Percentiles rank a stretch among this genome's conserved stretches.
Evolutionary conservation across 2,329 filamentous ascomycete genomes (phyloP).

Genomic region (Paecilomyces fulvus): DNA sequence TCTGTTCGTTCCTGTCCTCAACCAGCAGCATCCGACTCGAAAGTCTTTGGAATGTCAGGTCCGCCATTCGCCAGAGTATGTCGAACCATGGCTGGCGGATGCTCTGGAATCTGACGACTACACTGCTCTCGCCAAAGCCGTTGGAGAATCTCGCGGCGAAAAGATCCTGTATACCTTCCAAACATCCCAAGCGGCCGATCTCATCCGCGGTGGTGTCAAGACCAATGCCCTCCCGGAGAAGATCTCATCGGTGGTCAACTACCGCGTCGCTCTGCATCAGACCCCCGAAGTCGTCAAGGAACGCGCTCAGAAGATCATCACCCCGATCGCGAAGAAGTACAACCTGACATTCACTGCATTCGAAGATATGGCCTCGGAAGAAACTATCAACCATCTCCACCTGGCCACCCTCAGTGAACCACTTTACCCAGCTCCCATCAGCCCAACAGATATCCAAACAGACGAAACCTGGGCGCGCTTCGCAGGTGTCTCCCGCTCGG

Average conservation of each 20-base stretch:
- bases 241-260: conserved; percentile 46
- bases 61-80: conserved; percentile 43
- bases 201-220: conserved; percentile 49
- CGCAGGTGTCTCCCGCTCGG: conserved; percentile 30
- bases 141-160: conserved; percentile 31
- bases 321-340: conserved; percentile 41
- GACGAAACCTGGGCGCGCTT: conserved; percentile 29
- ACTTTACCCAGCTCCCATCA: conserved; percentile 24
- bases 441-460: conserved; percentile 21
- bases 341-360: conserved; percentile 43
- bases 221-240: conserved; percentile 52
- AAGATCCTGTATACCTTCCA: conserved; percentile 47
- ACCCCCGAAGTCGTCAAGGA: conserved; percentile 38
- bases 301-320: conserved; percentile 40
- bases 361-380: conserved; percentile 17
- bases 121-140: conserved; percentile 29
- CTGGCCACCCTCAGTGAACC: conserved; percentile 22
- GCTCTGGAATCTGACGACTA: conserved; percentile 41
- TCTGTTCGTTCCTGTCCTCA: conserved; percentile 45
- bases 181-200: conserved; percentile 49
- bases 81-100: conserved; percentile 33
- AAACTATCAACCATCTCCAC: conserved; percentile 18
- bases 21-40: conserved; percentile 47
- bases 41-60: conserved; percentile 51
- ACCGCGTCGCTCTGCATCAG: conserved; percentile 50